Base-by-base conservation (phyloP, 495 filamentous ascomycete species). In the Choiromyces venosus region DNA sequence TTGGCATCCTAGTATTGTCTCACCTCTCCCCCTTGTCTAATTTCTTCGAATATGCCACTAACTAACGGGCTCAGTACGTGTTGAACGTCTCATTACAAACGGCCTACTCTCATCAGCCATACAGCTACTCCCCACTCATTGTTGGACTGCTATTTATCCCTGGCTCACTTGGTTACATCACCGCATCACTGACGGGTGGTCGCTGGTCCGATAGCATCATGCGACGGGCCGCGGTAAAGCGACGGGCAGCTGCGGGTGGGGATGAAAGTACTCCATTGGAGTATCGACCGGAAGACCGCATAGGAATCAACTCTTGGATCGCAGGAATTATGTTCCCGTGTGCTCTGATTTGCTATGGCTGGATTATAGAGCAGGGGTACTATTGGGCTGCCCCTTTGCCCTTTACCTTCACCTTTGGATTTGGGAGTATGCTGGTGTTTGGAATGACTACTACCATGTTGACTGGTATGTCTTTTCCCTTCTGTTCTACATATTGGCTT, bases 161-260 rank as follows among this genome's bases (percentile, higher is more conserved):
- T 0, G 87, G 88, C 66, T 91, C 91, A 0, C 68, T 95, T 16
- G 94, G 94, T 18, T 97, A 96, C 82, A 80, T 96, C 37, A 78
- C 88, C 4, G 87, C 91, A 9, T 91, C 90, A 73, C 68, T 92
- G 8, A 82, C 93, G 36, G 94, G 94, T 52, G 94, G 94, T 1
- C 85, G 84, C 52, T 98, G 94, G 94, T 91, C 92, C 82, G 94
- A 98, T 82, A 82, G 81, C 40, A 96, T 98, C 82, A 98, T 98
- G 94, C 85, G 88, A 46, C 88, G 91, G 5, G 86, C 86, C 37
- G 83, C 88, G 39, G 91, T 91, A 25, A 89, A 88, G 69, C 74
- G 77, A 21, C 69, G 70, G n/a, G 66, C 52, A 8, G 44, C 37
- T 19, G 76, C 75, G 4, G 56, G 68, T n/a, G 5, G 36, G 0